A percentile compares a stretch with the other conserved stretches of the same genome.
Evolutionary conservation across 2,329 filamentous ascomycete genomes (phyloP).

Genomic region (Verticillium nonalfalfae): DNA sequence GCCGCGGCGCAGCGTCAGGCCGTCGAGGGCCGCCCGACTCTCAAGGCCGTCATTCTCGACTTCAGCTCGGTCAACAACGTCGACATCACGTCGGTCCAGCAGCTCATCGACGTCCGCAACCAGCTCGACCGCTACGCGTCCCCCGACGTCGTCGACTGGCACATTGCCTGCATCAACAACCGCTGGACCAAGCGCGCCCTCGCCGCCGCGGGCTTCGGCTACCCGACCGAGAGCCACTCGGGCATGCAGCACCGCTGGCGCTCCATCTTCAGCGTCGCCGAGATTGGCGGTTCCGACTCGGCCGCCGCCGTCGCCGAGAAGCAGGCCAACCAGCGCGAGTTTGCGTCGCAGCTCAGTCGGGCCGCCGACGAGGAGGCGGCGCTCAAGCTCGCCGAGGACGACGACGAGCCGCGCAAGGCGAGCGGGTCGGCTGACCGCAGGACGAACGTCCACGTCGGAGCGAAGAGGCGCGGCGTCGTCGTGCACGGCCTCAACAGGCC

Average conservation of each 20-base stretch:
- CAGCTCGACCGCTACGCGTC: conserved; percentile 81
- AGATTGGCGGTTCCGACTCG: conserved; percentile 67
- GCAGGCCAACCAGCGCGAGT: conserved; percentile 43
- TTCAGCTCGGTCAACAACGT: conserved; percentile 92
- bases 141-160: conserved; percentile 85
- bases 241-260: conserved; percentile 62
- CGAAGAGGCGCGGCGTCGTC: conserved; percentile 50
- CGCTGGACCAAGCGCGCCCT: conserved; percentile 92
- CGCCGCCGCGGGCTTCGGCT: conserved; percentile 81
- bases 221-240: conserved; percentile 49
- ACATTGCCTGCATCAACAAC: conserved; percentile 90
- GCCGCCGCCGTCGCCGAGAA: conserved; percentile 64
- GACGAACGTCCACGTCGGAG: conserved; percentile 25
- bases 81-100: conserved; percentile 87
- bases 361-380: conserved; percentile 26
- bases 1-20: conserved; percentile 29
- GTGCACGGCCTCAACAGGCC: conserved; percentile 85
- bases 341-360: conserved; percentile 3
- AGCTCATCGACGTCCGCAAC: conserved; percentile 89
- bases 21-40: conserved; percentile 52
- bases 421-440: conserved; percentile 8
- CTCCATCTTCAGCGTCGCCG: conserved; percentile 90
- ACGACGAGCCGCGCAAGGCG: conserved; percentile 12
- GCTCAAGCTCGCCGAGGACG: conserved; percentile 24
- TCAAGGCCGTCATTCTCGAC: conserved; percentile 89